phyloP scores from a whole-genome alignment of 2,329 filamentous ascomycete genomes.

The Fusarium dimerum region DNA sequence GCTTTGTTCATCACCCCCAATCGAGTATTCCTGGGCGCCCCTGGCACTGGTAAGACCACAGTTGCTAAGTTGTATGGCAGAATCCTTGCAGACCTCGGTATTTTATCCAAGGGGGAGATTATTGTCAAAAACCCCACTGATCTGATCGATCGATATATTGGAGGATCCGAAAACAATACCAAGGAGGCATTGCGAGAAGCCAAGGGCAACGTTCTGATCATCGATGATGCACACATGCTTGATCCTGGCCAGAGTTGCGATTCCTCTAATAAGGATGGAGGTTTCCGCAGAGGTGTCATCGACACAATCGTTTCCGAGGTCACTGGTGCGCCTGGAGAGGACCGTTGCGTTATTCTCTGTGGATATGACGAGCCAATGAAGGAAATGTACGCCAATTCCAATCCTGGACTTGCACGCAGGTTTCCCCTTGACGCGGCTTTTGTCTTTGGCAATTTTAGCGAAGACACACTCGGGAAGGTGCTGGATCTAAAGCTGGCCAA shows the following conservation, averaged over 20 bases:
- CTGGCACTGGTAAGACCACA: constrained; percentile 73
- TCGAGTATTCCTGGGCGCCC: constrained; percentile 68
- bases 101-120: constrained; percentile 54
- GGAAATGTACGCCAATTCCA: constrained; percentile 70
- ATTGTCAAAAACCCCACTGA: constrained; percentile 72
- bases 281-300: constrained; percentile 65
- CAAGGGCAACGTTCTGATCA: constrained; percentile 71
- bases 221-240: constrained; percentile 76
- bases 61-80: constrained; percentile 71
- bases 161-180: constrained; percentile 68
- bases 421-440: constrained; percentile 69
- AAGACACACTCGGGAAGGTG: constrained; percentile 60
- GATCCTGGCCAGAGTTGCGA: constrained; percentile 41
- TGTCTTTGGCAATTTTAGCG: constrained; percentile 67
- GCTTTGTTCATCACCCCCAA: constrained; percentile 63
- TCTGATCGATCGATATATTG: constrained; percentile 64
- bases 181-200: constrained; percentile 68
- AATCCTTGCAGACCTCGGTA: constrained; percentile 66
- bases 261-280: constrained; percentile 33
- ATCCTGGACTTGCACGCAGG: constrained; percentile 67
- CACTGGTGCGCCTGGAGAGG: constrained; percentile 68
- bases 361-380: constrained; percentile 72
- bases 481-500: constrained; percentile 63
- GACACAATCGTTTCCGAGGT: constrained; percentile 77
- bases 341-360: constrained; percentile 71